Evolutionary conservation across 306 rosid genomes (phyloP).

Genomic region (Rosa rugosa): DNA sequence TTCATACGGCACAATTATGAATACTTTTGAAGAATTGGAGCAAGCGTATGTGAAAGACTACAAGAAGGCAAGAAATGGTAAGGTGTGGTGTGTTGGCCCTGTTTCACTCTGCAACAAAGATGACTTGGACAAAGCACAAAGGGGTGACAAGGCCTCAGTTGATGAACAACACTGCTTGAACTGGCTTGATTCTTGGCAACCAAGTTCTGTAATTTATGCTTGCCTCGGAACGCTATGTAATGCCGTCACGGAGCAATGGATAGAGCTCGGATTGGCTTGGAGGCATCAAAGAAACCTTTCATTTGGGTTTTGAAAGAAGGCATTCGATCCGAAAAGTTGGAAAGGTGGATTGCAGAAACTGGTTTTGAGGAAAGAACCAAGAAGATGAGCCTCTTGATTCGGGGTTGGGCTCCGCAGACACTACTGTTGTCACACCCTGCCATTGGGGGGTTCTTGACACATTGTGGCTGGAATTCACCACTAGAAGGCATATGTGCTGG

Average conservation of each 20-base stretch:
- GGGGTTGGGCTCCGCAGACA: conserved; percentile 66
- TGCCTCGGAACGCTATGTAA: conserved; percentile 44
- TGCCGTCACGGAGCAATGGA: conserved; percentile 8
- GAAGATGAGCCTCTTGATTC: conserved; percentile 35
- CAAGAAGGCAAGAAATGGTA: conserved; percentile 33
- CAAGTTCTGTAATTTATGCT: conserved; percentile 47
- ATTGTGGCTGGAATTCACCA: conserved; percentile 63
- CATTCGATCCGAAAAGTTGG: conserved; percentile 23
- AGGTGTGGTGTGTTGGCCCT: conserved; percentile 53
- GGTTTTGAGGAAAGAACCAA: conserved; percentile 46
- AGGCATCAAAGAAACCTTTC: conserved; percentile 37
- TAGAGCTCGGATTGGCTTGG: conserved; percentile 44
- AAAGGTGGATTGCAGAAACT: conserved; percentile 43
- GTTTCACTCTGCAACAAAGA: conserved; percentile 33
- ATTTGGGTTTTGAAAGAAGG: conserved; percentile 30
- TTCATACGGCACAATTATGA: conserved; percentile 22
- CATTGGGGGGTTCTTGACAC: conserved; percentile 59
- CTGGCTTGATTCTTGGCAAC: conserved; percentile 50
- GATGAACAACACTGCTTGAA: conserved; percentile 26
- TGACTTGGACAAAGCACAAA: conserved; percentile 45
- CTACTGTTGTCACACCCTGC: conserved; percentile 48
- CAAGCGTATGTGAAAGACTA: conserved; percentile 37
- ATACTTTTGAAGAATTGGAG: conserved; percentile 40
- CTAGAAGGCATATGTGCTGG: conserved; percentile 52
- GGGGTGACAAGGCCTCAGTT: conserved; percentile 48